phyloP scores from a whole-genome alignment of 78 protist species.

The Dictyostelium intermedium region DNA sequence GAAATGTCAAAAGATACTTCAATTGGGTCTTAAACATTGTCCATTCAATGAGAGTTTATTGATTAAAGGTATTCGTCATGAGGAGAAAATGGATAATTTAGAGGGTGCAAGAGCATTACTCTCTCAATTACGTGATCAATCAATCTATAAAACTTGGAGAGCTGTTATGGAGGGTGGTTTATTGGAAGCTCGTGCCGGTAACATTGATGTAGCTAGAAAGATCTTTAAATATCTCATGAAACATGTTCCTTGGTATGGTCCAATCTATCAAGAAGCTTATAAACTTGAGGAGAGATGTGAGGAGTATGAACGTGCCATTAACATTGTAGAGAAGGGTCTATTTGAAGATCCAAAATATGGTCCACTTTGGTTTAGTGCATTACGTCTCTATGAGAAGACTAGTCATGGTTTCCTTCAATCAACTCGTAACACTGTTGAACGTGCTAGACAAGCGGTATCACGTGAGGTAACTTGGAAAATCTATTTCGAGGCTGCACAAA shows the following conservation, averaged over 20 bases:
- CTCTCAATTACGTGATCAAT: conserved; percentile 60
- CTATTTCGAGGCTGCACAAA: conserved; percentile 92
- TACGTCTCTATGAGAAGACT: conserved; percentile 85
- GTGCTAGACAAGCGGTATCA: conserved; percentile 84
- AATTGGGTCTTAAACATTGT: conserved; percentile 84
- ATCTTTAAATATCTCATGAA: conserved; percentile 90
- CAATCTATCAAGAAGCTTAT: conserved; percentile 92
- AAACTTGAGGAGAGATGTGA: conserved; percentile 88
- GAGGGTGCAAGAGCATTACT: conserved; percentile 84
- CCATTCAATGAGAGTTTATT: conserved; percentile 84
- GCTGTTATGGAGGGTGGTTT: conserved; percentile 93
- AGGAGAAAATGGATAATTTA: conserved; percentile 86
- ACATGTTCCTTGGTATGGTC: conserved; percentile 93
- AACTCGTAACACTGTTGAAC: conserved; percentile 64
- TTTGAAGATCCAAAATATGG: conserved; percentile 87
- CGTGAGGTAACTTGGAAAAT: conserved; percentile 95
- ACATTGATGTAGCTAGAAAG: conserved; percentile 81
- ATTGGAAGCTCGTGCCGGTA: conserved; percentile 92
- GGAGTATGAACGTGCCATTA: conserved; percentile 80
- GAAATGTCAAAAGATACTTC: conserved; percentile 83
- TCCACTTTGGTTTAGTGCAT: conserved; percentile 90
- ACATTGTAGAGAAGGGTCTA: conserved; percentile 86
- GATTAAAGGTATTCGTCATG: conserved; percentile 83
- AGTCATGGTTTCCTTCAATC: conserved; percentile 48
- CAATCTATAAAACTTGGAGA: conserved; percentile 91